Evolutionary conservation across 257 asterid genomes (phyloP).

Genomic region (Galeopsis tetrahit): DNA sequence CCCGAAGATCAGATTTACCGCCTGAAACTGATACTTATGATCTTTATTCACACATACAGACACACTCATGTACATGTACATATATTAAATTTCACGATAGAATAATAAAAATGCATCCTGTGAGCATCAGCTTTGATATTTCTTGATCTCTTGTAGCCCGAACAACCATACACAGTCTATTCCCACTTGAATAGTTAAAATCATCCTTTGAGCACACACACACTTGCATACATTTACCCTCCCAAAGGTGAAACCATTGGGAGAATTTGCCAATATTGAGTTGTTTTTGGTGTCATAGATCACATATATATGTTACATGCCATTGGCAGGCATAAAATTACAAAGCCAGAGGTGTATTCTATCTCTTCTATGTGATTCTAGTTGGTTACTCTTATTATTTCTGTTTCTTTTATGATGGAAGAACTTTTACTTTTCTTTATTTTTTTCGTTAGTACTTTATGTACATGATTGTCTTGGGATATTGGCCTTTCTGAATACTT

Average conservation of each 20-base stretch:
- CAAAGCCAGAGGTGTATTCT: not conserved
- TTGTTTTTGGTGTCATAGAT: not conserved
- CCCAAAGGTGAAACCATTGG: not conserved
- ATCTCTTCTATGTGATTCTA: not conserved
- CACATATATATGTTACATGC: not conserved
- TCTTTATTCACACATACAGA: no score
- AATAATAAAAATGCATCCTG: not conserved
- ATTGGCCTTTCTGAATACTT: not conserved
- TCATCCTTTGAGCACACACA: not conserved
- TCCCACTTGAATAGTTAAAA: not conserved
- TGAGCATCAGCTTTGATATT: not conserved
- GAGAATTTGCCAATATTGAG: not conserved
- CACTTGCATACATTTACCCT: not conserved
- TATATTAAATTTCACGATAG: not conserved
- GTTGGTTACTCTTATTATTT: not conserved
- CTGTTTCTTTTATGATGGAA: not conserved
- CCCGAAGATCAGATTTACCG: not conserved
- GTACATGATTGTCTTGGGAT: constrained; percentile 10
- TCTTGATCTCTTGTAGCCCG: not conserved
- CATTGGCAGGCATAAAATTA: not conserved
- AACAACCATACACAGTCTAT: not conserved
- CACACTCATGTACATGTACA: not conserved
- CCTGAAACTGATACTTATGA: not conserved
- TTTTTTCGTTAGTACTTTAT: not conserved
- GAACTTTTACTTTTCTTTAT: not conserved